Conservation (phyloP, 2,329 filamentous ascomycete genomes). For the Ilyonectria sp. region DNA sequence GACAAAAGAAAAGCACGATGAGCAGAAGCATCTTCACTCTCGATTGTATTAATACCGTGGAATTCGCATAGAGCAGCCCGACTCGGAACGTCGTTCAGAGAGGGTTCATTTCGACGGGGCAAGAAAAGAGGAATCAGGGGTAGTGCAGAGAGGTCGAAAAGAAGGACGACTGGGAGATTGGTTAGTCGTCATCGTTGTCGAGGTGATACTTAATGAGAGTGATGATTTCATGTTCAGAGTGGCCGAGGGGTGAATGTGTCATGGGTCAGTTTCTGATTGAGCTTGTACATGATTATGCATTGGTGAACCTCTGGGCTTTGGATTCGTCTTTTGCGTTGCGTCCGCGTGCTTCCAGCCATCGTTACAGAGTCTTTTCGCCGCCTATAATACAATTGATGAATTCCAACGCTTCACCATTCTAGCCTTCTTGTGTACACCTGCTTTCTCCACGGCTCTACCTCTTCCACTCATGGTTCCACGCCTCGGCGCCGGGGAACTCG, state of each 20-base stretch:
- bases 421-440: constrained; percentile 20
- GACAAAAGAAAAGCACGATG: constrained; percentile 32
- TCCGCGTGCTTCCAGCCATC: constrained; percentile 5
- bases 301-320: constrained; percentile 17
- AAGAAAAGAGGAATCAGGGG: constrained; percentile 14
- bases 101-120: constrained; percentile 15
- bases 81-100: constrained; percentile 7
- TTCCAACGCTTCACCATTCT: constrained; percentile 6
- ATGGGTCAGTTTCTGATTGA: background rate
- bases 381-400: constrained; percentile 44
- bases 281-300: constrained; percentile 29
- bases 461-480: constrained; percentile 98
- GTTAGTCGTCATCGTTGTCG: constrained; percentile 21
- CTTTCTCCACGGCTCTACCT: constrained; percentile 56
- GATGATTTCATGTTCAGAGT: constrained; percentile 37
- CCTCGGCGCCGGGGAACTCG: constrained; percentile 81
- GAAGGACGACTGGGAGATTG: constrained; percentile 26
- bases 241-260: background rate
- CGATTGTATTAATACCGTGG: constrained; percentile 51
- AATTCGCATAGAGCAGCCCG: constrained; percentile 42
- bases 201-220: constrained; percentile 41
- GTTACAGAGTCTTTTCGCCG: constrained; percentile 27
- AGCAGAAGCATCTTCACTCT: constrained; percentile 38
- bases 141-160: background rate
- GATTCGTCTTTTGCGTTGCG: background rate